phyloP scores from a whole-genome alignment of 768 basidiomycete genomes.

The Neoboletus magnificus region DNA sequence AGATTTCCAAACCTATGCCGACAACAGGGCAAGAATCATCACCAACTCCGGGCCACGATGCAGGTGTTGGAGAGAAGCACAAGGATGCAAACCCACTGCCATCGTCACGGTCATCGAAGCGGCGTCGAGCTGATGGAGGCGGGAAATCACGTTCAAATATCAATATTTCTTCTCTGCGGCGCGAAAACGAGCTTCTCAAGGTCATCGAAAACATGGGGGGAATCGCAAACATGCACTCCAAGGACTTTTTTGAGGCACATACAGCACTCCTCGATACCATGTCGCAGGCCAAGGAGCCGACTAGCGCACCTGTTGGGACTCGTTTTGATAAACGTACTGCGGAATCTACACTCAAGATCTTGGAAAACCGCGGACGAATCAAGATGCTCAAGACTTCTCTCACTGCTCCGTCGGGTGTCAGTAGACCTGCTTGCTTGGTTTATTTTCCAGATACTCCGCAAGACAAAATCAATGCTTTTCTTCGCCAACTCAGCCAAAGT shows the following conservation, averaged over 20 bases:
- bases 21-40: background rate
- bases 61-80: conserved; percentile 13
- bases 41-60: background rate
- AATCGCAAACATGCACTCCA: conserved; percentile 59
- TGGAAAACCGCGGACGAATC: conserved; percentile 66
- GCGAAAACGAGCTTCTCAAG: conserved; percentile 75
- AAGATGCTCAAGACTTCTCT: conserved; percentile 69
- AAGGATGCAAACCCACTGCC: conserved; percentile 1
- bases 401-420: conserved; percentile 54
- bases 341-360: conserved; percentile 50
- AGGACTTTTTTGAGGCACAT: conserved; percentile 69
- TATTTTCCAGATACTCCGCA: conserved; percentile 61
- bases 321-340: conserved; percentile 74
- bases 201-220: conserved; percentile 67
- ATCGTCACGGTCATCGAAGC: conserved; percentile 21
- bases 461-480: conserved; percentile 53
- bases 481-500: conserved; percentile 49
- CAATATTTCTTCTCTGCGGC: conserved; percentile 74
- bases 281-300: conserved; percentile 57
- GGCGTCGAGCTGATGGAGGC: conserved; percentile 13
- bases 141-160: conserved; percentile 36
- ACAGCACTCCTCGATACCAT: conserved; percentile 57
- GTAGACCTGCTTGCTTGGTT: conserved; percentile 55
- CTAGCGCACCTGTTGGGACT: conserved; percentile 66
- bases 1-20: background rate